phyloP scores from a whole-genome alignment of 2,329 filamentous ascomycete species.

The Periconia digitata region DNA sequence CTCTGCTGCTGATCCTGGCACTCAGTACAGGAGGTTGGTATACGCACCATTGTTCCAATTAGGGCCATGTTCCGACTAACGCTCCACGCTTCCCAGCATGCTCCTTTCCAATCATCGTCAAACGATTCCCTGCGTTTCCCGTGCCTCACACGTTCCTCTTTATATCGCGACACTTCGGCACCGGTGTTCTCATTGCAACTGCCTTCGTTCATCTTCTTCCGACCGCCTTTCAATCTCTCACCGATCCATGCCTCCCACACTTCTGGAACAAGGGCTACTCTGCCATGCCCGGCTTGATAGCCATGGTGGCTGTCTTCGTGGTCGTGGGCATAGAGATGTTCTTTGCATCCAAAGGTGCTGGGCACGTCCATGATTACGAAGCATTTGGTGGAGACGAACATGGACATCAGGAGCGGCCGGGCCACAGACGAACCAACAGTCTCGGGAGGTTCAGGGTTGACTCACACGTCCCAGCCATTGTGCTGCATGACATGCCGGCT shows the following conservation, averaged over 20 bases:
- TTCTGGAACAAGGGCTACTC: slow-evolving; percentile 45
- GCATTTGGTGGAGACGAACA: slow-evolving; percentile 31
- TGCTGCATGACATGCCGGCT: slow-evolving; percentile 30
- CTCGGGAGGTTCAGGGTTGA: slow-evolving; percentile 31
- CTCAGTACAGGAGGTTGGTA: slow-evolving; percentile 53
- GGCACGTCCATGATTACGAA: slow-evolving; percentile 61
- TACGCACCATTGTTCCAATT: background rate
- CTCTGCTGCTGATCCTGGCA: slow-evolving; percentile 59
- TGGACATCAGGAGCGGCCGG: slow-evolving; percentile 16
- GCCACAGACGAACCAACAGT: slow-evolving; percentile 36
- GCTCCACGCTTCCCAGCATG: slow-evolving; percentile 31
- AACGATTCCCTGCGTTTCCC: slow-evolving; percentile 40
- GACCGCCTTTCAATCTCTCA: slow-evolving; percentile 44
- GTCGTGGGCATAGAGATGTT: slow-evolving; percentile 89
- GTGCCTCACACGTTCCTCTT: slow-evolving; percentile 45
- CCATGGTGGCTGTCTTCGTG: slow-evolving; percentile 50
- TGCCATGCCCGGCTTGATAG: slow-evolving; percentile 43
- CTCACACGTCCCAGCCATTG: slow-evolving; percentile 31
- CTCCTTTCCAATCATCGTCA: slow-evolving; percentile 44
- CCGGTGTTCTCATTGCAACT: slow-evolving; percentile 44
- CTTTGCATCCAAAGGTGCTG: slow-evolving; percentile 70
- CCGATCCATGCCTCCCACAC: slow-evolving; percentile 42
- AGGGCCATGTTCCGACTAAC: slow-evolving; percentile 14
- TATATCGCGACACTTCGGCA: slow-evolving; percentile 44
- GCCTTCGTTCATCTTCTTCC: slow-evolving; percentile 46